Conservation (phyloP, 2,329 filamentous ascomycete genomes). For the Acarospora socialis region DNA sequence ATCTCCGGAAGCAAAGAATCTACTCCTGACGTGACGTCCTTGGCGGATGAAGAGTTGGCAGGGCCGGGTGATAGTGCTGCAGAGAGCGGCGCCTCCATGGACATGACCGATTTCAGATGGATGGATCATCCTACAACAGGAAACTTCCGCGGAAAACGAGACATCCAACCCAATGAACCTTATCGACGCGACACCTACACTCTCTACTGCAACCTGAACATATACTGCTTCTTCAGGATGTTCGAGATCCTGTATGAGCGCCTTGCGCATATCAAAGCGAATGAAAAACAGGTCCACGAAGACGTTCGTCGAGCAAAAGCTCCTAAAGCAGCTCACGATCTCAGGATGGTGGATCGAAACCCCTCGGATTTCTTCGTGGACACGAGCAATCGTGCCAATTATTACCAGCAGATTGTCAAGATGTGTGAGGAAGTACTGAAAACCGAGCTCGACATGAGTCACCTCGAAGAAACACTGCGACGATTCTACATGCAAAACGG, state of each 20-base stretch:
- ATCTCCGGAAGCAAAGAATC: slow-evolving; percentile 72
- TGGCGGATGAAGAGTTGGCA: slow-evolving; percentile 60
- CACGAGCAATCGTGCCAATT: slow-evolving; percentile 50
- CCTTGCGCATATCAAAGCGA: slow-evolving; percentile 68
- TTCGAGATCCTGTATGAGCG: slow-evolving; percentile 85
- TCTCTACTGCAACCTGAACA: slow-evolving; percentile 78
- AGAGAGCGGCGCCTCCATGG: slow-evolving; percentile 31
- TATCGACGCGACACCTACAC: slow-evolving; percentile 73
- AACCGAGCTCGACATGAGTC: slow-evolving; percentile 64
- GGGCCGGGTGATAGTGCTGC: slow-evolving; percentile 37
- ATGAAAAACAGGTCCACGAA: slow-evolving; percentile 56
- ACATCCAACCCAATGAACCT: slow-evolving; percentile 57
- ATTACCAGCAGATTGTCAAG: slow-evolving; percentile 72
- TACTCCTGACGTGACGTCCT: slow-evolving; percentile 69
- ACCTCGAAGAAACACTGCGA: slow-evolving; percentile 80
- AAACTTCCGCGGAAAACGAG: slow-evolving; percentile 45
- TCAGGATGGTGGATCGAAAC: slow-evolving; percentile 70
- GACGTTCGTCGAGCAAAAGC: slow-evolving; percentile 60
- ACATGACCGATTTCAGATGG: slow-evolving; percentile 39
- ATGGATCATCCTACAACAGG: slow-evolving; percentile 45
- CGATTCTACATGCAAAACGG: slow-evolving; percentile 83
- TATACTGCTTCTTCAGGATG: slow-evolving; percentile 90
- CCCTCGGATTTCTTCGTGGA: slow-evolving; percentile 60
- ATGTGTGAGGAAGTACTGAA: slow-evolving; percentile 78
- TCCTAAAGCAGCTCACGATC: slow-evolving; percentile 65